A percentile compares a stretch with the other conserved stretches of the same genome.
phyloP scores from a whole-genome alignment of 257 asterid genomes.

The Eucommia ulmoides region DNA sequence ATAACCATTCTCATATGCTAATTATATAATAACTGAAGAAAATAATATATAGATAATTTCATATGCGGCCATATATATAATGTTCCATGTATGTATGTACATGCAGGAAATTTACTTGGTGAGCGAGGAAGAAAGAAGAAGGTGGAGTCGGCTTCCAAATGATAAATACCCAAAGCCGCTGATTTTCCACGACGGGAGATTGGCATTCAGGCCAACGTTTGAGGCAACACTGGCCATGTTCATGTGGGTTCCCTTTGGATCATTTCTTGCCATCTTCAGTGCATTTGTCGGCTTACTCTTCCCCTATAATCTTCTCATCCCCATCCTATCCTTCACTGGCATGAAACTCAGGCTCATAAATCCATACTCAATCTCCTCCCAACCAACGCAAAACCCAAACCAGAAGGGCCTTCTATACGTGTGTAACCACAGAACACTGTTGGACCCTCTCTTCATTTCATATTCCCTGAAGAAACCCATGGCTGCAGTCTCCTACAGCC shows the following conservation, averaged over 20 bases:
- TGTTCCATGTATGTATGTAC: too few species aligned
- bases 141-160: slow-evolving; percentile 21
- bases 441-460: slow-evolving; percentile 29
- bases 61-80: background rate
- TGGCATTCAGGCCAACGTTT: slow-evolving; percentile 36
- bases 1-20: too few species aligned
- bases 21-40: too few species aligned
- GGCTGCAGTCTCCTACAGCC: slow-evolving; percentile 29
- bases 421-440: slow-evolving; percentile 39
- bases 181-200: slow-evolving; percentile 50
- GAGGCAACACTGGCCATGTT: slow-evolving; percentile 26
- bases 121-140: slow-evolving; percentile 22
- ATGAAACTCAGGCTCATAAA: slow-evolving; percentile 25
- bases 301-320: slow-evolving; percentile 13
- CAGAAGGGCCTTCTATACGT: slow-evolving; percentile 32
- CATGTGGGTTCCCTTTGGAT: slow-evolving; percentile 44
- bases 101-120: slow-evolving; percentile 25
- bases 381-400: too few species aligned
- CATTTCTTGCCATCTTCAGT: slow-evolving; percentile 20
- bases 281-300: slow-evolving; percentile 10
- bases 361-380: slow-evolving; percentile 12
- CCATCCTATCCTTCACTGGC: slow-evolving; percentile 15
- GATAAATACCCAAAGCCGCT: slow-evolving; percentile 33
- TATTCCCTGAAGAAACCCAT: slow-evolving; percentile 18
- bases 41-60: too few species aligned